These are phyloP conservation scores for Crepidotus variabilis DNA, from an alignment of 768 basidiomycete genomes.

Conservation along the genomic window DNA sequence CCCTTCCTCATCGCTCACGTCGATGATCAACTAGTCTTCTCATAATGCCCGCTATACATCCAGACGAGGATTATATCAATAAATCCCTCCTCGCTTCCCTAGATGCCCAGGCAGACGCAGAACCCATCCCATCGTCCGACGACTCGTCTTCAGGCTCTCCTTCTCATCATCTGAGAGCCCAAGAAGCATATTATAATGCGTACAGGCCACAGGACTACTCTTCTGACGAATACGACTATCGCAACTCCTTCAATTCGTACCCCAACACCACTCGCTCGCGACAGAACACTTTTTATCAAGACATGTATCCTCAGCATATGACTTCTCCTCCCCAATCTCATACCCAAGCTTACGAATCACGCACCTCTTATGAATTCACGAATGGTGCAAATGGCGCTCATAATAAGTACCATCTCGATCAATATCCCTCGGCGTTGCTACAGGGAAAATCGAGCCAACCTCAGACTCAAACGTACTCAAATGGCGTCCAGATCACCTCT, in stretches of 20 bases:
- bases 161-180: slow-evolving; percentile 38
- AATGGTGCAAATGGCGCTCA: slow-evolving; percentile 21
- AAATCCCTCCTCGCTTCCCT: slow-evolving; percentile 79
- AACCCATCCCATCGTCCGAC: slow-evolving; percentile 51
- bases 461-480: slow-evolving; percentile 20
- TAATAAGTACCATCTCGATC: slow-evolving; percentile 27
- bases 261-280: slow-evolving; percentile 42
- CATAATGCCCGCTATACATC: slow-evolving; percentile 27
- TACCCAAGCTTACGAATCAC: slow-evolving; percentile 32
- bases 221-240: slow-evolving; percentile 30
- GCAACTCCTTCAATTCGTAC: slow-evolving; percentile 35
- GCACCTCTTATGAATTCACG: slow-evolving; percentile 31
- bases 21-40: slow-evolving; percentile 12
- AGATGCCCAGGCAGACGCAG: slow-evolving; percentile 80
- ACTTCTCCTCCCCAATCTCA: slow-evolving; percentile 38
- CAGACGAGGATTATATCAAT: slow-evolving; percentile 84
- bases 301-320: slow-evolving; percentile 32
- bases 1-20: slow-evolving; percentile 26
- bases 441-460: slow-evolving; percentile 20
- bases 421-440: slow-evolving; percentile 24
- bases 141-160: slow-evolving; percentile 51
- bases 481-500: slow-evolving; percentile 51
- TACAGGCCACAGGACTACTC: slow-evolving; percentile 36
- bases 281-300: slow-evolving; percentile 33
- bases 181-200: slow-evolving; percentile 31